Base-by-base conservation (phyloP, 345 rosid genomes). In the Melaleuca alternifolia region DNA sequence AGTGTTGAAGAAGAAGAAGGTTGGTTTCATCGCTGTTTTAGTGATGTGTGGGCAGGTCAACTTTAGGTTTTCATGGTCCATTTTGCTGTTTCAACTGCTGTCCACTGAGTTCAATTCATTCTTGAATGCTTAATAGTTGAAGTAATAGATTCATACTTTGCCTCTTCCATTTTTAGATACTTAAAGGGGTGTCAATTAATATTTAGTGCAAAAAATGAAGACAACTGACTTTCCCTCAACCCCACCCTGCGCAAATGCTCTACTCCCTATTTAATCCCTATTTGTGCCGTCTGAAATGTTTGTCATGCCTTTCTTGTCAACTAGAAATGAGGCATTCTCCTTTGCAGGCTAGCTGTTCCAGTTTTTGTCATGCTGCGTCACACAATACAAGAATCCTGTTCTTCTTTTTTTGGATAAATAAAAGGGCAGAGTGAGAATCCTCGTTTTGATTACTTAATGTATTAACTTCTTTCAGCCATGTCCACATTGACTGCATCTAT, bases 1-100 rank as follows among this genome's bases (percentile, higher is more conserved):
- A 94, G 89, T 91, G 91, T 93, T 28, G 98, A 95, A 89, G 94
- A 92, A 82, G 96, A 92, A 89, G 96, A 94, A 96, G 99, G 99
- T 97, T 57, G 84, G 54, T 30, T 33, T 20, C 30, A 37, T 71
- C 48, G 2, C 33, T 71, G 46, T 37, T 71, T 33, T 71, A 37
- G 79, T 71, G 79, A 71, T 71, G 9, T 71, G 33, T 71, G 46
- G 18, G 48, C 79, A 9, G 7, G 48, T 20, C 24, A 71, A 24
- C 79, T 71, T 87, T 71, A 61, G 54, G 84, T 65, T 50, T 82
- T 85, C 41, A 26, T 85, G 23, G 46, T 84, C 30, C 26, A 53
- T 30, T 16, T 52, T 21, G 59, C 59, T 54, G 26, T 21, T 54
- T 54, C 59, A 21, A 54, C n/a, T 11, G 10, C 61, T 54, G 61